Evolutionary conservation across 768 basidiomycete genomes (phyloP).

Genomic region (Lentinula edodes): DNA sequence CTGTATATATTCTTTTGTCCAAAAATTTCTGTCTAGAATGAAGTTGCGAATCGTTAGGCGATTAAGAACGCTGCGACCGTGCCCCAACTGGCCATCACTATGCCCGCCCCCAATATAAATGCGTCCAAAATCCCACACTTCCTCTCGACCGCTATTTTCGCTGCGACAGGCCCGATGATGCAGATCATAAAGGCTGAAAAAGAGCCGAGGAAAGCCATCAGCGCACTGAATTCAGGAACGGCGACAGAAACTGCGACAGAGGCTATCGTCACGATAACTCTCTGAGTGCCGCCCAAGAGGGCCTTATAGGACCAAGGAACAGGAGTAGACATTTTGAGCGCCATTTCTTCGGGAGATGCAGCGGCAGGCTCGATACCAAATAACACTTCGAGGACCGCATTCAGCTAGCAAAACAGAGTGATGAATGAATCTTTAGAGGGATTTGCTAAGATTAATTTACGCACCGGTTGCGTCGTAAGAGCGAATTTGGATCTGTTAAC

Average conservation of each 20-base stretch:
- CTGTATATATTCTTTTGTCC: neutral
- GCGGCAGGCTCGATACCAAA: constrained; percentile 55
- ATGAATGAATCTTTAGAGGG: neutral
- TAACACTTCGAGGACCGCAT: constrained; percentile 74
- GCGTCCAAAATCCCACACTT: constrained; percentile 48
- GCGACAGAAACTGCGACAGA: constrained; percentile 68
- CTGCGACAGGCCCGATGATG: constrained; percentile 70
- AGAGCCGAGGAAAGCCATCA: constrained; percentile 91
- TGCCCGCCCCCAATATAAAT: constrained; percentile 42
- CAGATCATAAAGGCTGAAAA: constrained; percentile 77
- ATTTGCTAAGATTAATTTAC: constrained; percentile 18
- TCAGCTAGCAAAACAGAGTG: constrained; percentile 43
- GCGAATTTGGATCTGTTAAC: constrained; percentile 76
- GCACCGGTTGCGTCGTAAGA: constrained; percentile 71
- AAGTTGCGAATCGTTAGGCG: constrained; percentile 9
- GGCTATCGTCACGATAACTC: constrained; percentile 51
- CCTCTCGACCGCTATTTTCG: constrained; percentile 56
- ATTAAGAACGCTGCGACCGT: constrained; percentile 59
- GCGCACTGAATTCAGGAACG: constrained; percentile 73
- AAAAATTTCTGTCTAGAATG: neutral
- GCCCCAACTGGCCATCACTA: constrained; percentile 73
- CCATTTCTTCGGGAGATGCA: constrained; percentile 33
- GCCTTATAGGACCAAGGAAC: constrained; percentile 28
- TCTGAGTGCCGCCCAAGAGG: constrained; percentile 43
- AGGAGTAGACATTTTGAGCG: constrained; percentile 18